Evolutionary conservation across 495 filamentous ascomycete species (phyloP).

Genomic region (Talaromyces stipitatus): DNA sequence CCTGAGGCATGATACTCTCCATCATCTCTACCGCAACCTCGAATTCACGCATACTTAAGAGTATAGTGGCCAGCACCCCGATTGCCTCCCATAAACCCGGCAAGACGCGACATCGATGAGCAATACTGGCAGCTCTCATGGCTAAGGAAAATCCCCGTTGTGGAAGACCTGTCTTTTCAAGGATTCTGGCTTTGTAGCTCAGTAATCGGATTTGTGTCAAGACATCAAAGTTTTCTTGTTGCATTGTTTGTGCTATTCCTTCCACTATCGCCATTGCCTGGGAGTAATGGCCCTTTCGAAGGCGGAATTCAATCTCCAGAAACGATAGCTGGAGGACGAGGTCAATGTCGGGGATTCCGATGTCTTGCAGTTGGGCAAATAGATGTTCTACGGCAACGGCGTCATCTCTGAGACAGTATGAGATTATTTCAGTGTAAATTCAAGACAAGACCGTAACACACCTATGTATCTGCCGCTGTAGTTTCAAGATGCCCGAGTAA

Average conservation of each 20-base stretch:
- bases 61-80: conserved; percentile 56
- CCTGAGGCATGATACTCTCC: conserved; percentile 70
- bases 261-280: conserved; percentile 64
- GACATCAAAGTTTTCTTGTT: conserved; percentile 67
- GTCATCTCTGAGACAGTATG: conserved; percentile 50
- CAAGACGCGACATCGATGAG: conserved; percentile 63
- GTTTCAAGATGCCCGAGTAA: conserved; percentile 63
- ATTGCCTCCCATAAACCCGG: conserved; percentile 73
- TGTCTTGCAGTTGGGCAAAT: conserved; percentile 52
- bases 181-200: conserved; percentile 65
- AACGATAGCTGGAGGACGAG: conserved; percentile 61
- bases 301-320: conserved; percentile 62
- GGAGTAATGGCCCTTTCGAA: conserved; percentile 54
- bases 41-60: conserved; percentile 70
- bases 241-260: conserved; percentile 51
- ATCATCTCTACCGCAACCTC: conserved; percentile 59
- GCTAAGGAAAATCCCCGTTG: conserved; percentile 78
- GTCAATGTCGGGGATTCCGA: conserved; percentile 55
- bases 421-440: conserved; percentile 13
- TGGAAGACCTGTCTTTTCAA: conserved; percentile 60
- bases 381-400: conserved; percentile 60
- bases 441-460: conserved; percentile 13
- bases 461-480: conserved; percentile 62
- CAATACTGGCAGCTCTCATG: conserved; percentile 70
- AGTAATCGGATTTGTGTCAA: conserved; percentile 68